Percentiles rank a stretch among this genome's conserved stretches.
phyloP scores from a whole-genome alignment of 2,329 filamentous ascomycete species.

The Chaetothyriales sp. region DNA sequence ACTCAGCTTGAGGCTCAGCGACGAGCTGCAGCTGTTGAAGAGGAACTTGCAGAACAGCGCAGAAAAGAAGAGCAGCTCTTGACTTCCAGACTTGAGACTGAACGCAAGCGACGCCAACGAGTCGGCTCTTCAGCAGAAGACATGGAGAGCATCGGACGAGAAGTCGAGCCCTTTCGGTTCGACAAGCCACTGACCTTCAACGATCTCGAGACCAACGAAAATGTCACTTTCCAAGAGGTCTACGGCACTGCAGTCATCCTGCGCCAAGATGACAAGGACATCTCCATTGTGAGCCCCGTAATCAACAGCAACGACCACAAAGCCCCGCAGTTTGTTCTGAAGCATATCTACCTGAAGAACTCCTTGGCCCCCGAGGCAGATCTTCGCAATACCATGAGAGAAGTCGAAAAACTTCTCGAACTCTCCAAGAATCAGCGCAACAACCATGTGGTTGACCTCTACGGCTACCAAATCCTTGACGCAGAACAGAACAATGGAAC shows the following conservation, averaged over 20 bases:
- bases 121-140: conserved; percentile 1
- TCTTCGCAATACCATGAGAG: conserved; percentile 61
- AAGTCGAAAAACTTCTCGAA: conserved; percentile 62
- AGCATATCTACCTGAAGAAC: conserved; percentile 49
- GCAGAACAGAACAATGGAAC: conserved; percentile 23
- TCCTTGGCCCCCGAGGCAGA: conserved; percentile 43
- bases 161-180: conserved; percentile 23
- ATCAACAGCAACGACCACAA: conserved; percentile 42
- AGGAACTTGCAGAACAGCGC: conserved; percentile 11
- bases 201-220: conserved; percentile 44
- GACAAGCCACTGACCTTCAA: conserved; percentile 38
- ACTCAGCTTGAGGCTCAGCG: conserved; percentile 7
- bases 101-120: conserved; percentile 8
- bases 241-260: conserved; percentile 52
- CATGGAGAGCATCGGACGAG: not conserved
- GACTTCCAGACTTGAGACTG: conserved; percentile 10
- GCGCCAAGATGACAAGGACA: conserved; percentile 49
- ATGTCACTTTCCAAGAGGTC: conserved; percentile 53
- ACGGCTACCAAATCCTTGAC: conserved; percentile 67
- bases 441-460: conserved; percentile 58
- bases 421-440: conserved; percentile 60
- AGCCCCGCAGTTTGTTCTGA: conserved; percentile 54
- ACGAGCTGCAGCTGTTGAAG: conserved; percentile 7
- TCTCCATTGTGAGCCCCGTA: conserved; percentile 54
- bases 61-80: conserved; percentile 11